Base-by-base conservation (phyloP, 805 yeast species). In the Ogataea angusta region DNA sequence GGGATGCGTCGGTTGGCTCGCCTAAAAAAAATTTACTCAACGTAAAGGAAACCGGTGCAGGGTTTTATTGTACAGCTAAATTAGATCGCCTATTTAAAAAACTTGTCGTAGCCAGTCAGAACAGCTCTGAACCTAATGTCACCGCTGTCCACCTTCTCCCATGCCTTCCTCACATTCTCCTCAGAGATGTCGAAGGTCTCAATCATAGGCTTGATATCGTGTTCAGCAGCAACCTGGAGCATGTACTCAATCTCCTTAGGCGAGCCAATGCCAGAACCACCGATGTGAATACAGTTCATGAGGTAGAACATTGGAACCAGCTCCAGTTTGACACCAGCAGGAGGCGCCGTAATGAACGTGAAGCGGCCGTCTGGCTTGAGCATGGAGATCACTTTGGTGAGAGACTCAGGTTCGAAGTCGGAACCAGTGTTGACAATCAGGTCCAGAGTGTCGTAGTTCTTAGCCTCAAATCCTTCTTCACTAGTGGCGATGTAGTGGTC, bases 61-160 rank as follows among this genome's bases (percentile, higher is more conserved):
- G 7, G 10, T 19, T 19, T 19, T 19, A 7, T 7, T 7, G 7
- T 19, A 3, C 19, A 18, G 21, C 21, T 19, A 7, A 19, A 19
- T 19, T 7, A 19, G 2, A 7, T 19, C 7, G 21, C 21, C 26
- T 37, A 42, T 30, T 42, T 36, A 15, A 42, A 42, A 13, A 18
- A 38, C 54, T 73, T 65, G 52, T 76, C 76, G 60, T 66, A 79
- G 15, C 75, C 77, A 41, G 75, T 72, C 48, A 82, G 65, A 8
- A 81, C 80, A 53, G 76, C 78, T 68, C 88, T 73, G 60, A 80
- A 82, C 51, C 75, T 73, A 33, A 78, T 80, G 46, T 79, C 80
- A 54, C 81, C 78, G 15, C 62, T 46, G 42, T 72, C 70, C 40
- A 77, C 68, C 57, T 77, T 74, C 30, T 71, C 70, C 58, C 82